Percentiles rank a stretch among this genome's conserved stretches.
phyloP scores from a whole-genome alignment of 169 alveolate genomes.

The Babesia ovis region DNA sequence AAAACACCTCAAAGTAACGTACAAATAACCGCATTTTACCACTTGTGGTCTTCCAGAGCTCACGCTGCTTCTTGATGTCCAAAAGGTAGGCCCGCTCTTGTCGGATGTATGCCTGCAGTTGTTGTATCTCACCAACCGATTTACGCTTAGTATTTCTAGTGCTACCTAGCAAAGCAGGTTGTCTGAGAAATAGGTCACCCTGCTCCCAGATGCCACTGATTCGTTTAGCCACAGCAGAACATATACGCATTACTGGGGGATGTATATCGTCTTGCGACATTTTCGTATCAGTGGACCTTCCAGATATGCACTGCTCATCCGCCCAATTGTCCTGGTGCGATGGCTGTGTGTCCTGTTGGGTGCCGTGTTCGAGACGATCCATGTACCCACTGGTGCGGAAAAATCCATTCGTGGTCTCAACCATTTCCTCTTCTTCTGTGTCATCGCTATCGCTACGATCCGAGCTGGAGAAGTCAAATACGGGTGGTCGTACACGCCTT shows the following conservation, averaged over 20 bases:
- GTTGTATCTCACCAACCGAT: neutral
- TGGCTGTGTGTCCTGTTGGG: neutral
- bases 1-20: conserved; percentile 24
- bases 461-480: neutral
- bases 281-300: neutral
- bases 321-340: neutral
- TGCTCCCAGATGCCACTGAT: neutral
- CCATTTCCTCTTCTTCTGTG: neutral
- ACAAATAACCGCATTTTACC: conserved; percentile 20
- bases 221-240: neutral
- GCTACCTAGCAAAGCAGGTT: neutral
- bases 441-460: conserved; percentile 8
- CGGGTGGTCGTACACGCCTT: neutral
- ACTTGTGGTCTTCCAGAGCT: conserved; percentile 13
- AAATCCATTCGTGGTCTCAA: neutral
- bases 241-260: conserved; percentile 1
- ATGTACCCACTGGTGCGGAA: conserved; percentile 11
- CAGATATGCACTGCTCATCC: neutral
- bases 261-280: neutral
- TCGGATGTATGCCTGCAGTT: conserved; percentile 18
- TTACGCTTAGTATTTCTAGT: neutral
- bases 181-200: neutral
- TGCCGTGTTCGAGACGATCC: conserved; percentile 9
- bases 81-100: conserved; percentile 43
- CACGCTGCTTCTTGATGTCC: conserved; percentile 30